phyloP scores from a whole-genome alignment of 2,329 filamentous ascomycete species.

The Elsinoe necatrix region DNA sequence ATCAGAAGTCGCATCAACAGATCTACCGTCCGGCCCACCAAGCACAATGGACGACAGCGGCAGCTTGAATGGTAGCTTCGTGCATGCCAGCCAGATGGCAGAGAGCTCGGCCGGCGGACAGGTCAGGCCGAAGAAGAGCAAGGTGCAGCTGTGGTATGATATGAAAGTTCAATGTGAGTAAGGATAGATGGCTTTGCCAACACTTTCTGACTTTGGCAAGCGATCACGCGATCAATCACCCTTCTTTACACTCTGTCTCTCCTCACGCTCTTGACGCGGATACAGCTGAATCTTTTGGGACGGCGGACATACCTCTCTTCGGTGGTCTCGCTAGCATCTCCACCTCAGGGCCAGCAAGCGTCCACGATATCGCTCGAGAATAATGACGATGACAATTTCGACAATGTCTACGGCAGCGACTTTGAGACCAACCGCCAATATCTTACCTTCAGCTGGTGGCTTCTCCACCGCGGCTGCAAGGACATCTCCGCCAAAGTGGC shows the following conservation, averaged over 20 bases:
- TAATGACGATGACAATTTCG: constrained; percentile 77
- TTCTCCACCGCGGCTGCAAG: constrained; percentile 83
- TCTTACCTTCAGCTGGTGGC: constrained; percentile 95
- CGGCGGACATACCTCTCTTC: constrained; percentile 92
- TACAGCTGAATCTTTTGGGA: constrained; percentile 94
- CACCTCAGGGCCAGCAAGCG: constrained; percentile 50
- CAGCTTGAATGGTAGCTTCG: constrained; percentile 74
- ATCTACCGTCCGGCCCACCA: constrained; percentile 49
- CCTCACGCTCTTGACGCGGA: constrained; percentile 81
- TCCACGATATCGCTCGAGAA: constrained; percentile 84
- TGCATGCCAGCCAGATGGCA: constrained; percentile 71
- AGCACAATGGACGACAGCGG: constrained; percentile 72
- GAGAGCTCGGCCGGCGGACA: constrained; percentile 39
- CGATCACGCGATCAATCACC: constrained; percentile 83
- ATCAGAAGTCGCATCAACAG: constrained; percentile 50
- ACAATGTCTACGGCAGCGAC: constrained; percentile 80
- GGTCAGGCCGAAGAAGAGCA: constrained; percentile 61
- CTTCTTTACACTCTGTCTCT: constrained; percentile 85
- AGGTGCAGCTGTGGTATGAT: constrained; percentile 94
- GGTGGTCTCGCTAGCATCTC: constrained; percentile 81
- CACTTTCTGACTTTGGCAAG: constrained; percentile 38
- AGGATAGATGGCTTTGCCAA: not conserved
- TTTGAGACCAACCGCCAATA: constrained; percentile 95
- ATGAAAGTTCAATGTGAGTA: constrained; percentile 84
- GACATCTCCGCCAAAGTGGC: constrained; percentile 75